Evolutionary conservation across 2,329 filamentous ascomycete genomes (phyloP).

Genomic region (Botrytis galanthina): DNA sequence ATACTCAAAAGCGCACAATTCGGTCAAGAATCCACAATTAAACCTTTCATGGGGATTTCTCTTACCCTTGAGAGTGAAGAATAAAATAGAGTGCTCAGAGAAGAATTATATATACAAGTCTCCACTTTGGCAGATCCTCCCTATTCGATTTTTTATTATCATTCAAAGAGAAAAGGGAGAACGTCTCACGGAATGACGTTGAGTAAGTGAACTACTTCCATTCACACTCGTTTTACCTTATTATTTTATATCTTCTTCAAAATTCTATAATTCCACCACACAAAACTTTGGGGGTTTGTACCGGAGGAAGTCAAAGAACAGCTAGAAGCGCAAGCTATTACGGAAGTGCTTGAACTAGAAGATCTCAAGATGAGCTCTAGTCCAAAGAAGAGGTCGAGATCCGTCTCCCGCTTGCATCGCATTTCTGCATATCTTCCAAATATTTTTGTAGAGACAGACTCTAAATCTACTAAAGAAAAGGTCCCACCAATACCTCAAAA

Average conservation of each 20-base stretch:
- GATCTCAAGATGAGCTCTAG: constrained; percentile 21
- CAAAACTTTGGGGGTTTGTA: background rate
- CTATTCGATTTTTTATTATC: constrained; percentile 13
- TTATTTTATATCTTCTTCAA: background rate
- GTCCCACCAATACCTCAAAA: constrained; percentile 6
- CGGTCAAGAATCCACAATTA: constrained; percentile 3
- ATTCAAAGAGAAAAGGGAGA: constrained; percentile 9
- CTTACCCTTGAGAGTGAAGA: background rate
- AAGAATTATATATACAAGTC: background rate
- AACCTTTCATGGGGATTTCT: constrained; percentile 12
- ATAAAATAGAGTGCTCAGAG: background rate
- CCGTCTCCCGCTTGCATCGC: constrained; percentile 19
- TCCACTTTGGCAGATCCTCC: constrained; percentile 17
- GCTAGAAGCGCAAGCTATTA: background rate
- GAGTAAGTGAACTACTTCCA: constrained; percentile 14
- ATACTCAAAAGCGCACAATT: constrained; percentile 10
- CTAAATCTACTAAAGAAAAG: constrained; percentile 18
- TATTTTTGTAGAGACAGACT: constrained; percentile 16
- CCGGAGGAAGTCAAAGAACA: background rate
- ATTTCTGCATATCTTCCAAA: constrained; percentile 19
- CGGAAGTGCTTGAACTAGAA: background rate
- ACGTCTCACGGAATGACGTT: constrained; percentile 19
- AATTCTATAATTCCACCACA: background rate
- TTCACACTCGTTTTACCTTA: background rate
- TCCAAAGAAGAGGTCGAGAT: constrained; percentile 17